Conservation (phyloP, 768 basidiomycete genomes). For the Lentinula sp. region DNA sequence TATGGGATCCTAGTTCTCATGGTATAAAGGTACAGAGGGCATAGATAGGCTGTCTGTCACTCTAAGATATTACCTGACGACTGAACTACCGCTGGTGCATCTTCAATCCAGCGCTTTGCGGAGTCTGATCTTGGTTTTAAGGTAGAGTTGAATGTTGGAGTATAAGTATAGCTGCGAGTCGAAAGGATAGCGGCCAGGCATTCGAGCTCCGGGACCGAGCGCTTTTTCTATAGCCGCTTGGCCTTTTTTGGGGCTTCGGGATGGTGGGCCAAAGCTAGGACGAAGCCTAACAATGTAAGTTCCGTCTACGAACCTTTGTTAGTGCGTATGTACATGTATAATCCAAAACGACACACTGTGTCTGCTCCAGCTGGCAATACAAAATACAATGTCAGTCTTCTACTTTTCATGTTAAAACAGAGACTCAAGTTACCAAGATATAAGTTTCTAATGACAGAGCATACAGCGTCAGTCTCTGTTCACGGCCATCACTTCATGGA, state of each 20-base stretch:
- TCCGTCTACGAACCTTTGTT: constrained; percentile 1
- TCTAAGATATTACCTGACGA: no score
- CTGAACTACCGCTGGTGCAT: neutral
- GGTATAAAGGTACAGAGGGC: no score
- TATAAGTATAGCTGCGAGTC: neutral
- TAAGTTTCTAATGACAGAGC: neutral
- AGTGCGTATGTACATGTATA: neutral
- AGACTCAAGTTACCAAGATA: neutral
- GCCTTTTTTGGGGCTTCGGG: constrained; percentile 16
- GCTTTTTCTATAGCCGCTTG: constrained; percentile 18
- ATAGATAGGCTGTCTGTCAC: no score
- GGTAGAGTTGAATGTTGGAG: neutral
- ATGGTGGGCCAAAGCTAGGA: constrained; percentile 15
- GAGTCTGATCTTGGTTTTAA: neutral
- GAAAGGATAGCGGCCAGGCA: constrained; percentile 8
- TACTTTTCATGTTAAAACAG: neutral
- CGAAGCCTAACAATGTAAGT: neutral
- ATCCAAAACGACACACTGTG: neutral
- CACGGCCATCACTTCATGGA: constrained; percentile 1
- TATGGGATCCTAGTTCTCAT: no score
- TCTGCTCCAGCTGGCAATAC: neutral
- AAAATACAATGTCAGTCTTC: neutral
- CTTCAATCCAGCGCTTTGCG: neutral
- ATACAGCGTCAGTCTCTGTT: neutral
- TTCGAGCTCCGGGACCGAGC: constrained; percentile 11